Percentiles rank a stretch among this genome's conserved stretches.
These are phyloP conservation scores for Hypoxylon sp. DNA, from an alignment of 2,329 filamentous ascomycete species.

Conservation along the genomic window DNA sequence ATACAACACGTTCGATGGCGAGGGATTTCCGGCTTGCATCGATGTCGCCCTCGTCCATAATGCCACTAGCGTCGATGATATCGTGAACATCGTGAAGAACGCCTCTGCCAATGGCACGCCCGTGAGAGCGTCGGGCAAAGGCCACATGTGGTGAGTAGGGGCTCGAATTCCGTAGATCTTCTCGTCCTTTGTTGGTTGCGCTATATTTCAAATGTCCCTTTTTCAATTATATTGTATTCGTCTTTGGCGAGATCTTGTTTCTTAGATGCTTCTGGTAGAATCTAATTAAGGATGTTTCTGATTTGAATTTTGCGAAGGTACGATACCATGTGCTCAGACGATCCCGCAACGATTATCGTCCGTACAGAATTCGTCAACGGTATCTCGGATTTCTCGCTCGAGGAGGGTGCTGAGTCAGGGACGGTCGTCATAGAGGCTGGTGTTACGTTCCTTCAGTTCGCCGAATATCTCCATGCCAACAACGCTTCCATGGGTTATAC, in stretches of 20 bases:
- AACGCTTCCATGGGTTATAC: conserved; percentile 65
- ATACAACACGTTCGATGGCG: conserved; percentile 67
- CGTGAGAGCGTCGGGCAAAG: conserved; percentile 64
- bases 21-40: conserved; percentile 63
- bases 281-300: conserved; percentile 13
- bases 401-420: conserved; percentile 56
- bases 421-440: conserved; percentile 65
- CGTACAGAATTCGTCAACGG: conserved; percentile 61
- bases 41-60: conserved; percentile 62
- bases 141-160: conserved; percentile 59
- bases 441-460: conserved; percentile 67
- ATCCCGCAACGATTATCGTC: conserved; percentile 63
- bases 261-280: neutral
- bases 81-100: conserved; percentile 59
- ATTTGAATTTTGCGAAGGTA: conserved; percentile 56
- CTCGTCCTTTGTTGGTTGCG: neutral
- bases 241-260: neutral
- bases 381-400: conserved; percentile 62
- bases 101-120: conserved; percentile 58
- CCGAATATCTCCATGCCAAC: conserved; percentile 63
- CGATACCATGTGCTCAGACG: conserved; percentile 67
- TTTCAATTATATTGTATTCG: neutral
- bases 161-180: neutral
- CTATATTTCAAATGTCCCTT: neutral
- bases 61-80: conserved; percentile 62